These are phyloP conservation scores for Akebia trifoliata DNA, from an alignment of 164 flowering plant species.

Conservation along the genomic window DNA sequence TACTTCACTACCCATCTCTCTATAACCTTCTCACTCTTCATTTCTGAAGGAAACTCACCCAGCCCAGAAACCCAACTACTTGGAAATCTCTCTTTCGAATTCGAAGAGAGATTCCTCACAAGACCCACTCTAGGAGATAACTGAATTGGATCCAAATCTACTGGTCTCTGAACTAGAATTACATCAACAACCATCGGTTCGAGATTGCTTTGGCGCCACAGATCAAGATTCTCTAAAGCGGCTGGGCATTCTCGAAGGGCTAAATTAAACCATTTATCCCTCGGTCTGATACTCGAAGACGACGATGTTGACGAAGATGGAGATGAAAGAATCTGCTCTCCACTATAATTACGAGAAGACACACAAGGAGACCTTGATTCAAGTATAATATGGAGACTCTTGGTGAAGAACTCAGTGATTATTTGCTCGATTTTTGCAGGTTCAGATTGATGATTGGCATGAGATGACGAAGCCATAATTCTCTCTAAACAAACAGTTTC, in stretches of 20 bases:
- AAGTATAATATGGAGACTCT: constrained; percentile 75
- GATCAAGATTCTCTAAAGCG: constrained; percentile 68
- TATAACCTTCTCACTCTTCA: constrained; percentile 52
- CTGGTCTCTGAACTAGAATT: constrained; percentile 45
- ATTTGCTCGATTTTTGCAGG: constrained; percentile 73
- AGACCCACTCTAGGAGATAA: constrained; percentile 35
- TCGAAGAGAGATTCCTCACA: constrained; percentile 32
- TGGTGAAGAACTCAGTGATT: constrained; percentile 67
- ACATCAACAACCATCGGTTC: constrained; percentile 86
- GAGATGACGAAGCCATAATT: constrained; percentile 37
- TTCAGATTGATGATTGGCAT: constrained; percentile 44
- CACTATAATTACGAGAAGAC: constrained; percentile 75
- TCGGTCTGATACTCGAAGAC: constrained; percentile 62
- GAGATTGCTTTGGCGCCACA: constrained; percentile 67
- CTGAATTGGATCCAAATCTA: constrained; percentile 30
- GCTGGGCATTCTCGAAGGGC: constrained; percentile 83
- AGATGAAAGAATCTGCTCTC: constrained; percentile 57
- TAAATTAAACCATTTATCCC: constrained; percentile 91
- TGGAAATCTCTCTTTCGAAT: constrained; percentile 32
- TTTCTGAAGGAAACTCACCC: constrained; percentile 38
- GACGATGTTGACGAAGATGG: constrained; percentile 79
- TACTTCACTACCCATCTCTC: constrained; percentile 95
- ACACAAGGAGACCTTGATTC: constrained; percentile 63
- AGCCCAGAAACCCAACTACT: constrained; percentile 39
- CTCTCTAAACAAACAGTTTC: neutral